phyloP scores from a whole-genome alignment of 1,284 basidiomycete genomes.

The Trichosporon ovoides region DNA sequence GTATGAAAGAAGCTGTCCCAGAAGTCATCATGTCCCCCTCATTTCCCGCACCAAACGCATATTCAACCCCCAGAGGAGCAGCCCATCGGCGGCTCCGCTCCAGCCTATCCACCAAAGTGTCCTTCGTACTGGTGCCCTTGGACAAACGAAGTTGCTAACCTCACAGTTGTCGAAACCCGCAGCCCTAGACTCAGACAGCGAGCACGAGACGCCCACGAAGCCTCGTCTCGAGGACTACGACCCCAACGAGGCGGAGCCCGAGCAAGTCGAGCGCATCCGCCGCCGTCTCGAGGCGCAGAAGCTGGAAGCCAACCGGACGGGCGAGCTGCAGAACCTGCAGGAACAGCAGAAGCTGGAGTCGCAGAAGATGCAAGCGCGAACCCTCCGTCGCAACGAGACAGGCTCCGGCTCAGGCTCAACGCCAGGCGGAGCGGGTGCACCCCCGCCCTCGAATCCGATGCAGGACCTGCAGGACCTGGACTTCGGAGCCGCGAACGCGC shows the following conservation, averaged over 20 bases:
- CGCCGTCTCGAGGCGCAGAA: slow-evolving; percentile 46
- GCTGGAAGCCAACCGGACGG: slow-evolving; percentile 49
- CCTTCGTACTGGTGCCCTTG: too few relatives aligned
- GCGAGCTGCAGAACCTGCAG: slow-evolving; percentile 52
- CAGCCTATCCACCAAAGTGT: too few relatives aligned
- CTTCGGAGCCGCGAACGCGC: slow-evolving; percentile 41
- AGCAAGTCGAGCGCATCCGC: slow-evolving; percentile 20
- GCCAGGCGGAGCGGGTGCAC: neutral
- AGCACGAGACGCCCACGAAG: slow-evolving; percentile 27
- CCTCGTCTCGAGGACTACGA: neutral
- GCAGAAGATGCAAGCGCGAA: slow-evolving; percentile 48
- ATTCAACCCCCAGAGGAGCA: too few relatives aligned
- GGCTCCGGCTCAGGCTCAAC: neutral
- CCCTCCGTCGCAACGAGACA: slow-evolving; percentile 9
- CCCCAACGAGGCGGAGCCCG: slow-evolving; percentile 8
- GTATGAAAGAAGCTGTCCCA: too few relatives aligned
- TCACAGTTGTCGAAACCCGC: slow-evolving; percentile 51
- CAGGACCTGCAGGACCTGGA: slow-evolving; percentile 70
- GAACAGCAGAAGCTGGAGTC: slow-evolving; percentile 55
- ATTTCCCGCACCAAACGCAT: too few relatives aligned
- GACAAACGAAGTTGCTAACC: slow-evolving; percentile 19
- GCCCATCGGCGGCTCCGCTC: too few relatives aligned
- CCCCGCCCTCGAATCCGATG: slow-evolving; percentile 15
- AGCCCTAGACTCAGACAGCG: slow-evolving; percentile 52
- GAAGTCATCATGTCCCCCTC: too few relatives aligned